Percentiles rank a stretch among this genome's conserved stretches.
These are phyloP conservation scores for Endocarpon pusillum DNA, from an alignment of 495 filamentous ascomycete genomes.

Conservation along the genomic window DNA sequence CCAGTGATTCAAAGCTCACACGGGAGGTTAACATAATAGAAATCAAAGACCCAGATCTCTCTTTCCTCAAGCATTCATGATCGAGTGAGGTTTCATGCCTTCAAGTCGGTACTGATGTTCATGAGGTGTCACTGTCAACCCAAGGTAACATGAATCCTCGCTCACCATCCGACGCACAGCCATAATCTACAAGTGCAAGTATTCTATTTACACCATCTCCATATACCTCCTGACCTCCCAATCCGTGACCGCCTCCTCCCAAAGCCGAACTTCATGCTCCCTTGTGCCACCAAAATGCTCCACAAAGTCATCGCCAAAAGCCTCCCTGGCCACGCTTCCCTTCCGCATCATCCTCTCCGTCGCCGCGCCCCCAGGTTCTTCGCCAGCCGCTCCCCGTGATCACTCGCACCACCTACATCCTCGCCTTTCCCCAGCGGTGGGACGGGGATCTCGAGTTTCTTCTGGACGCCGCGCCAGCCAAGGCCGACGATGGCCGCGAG, in stretches of 20 bases:
- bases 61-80: no score
- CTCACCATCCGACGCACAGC: no score
- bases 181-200: no score
- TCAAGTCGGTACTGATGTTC: no score
- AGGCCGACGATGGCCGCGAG: constrained; percentile 68
- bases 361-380: constrained; percentile 56
- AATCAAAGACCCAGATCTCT: no score
- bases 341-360: constrained; percentile 52
- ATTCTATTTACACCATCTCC: no score
- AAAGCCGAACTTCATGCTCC: constrained; percentile 76
- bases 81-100: no score
- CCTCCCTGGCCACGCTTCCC: constrained; percentile 73
- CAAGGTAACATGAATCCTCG: no score
- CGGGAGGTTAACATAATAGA: no score
- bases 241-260: constrained; percentile 91
- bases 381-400: constrained; percentile 40
- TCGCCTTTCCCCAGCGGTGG: constrained; percentile 73
- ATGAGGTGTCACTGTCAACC: no score
- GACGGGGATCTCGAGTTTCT: constrained; percentile 66
- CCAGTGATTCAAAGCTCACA: no score
- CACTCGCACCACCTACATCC: constrained; percentile 63
- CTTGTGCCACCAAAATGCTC: constrained; percentile 88
- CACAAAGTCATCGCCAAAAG: constrained; percentile 88
- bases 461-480: constrained; percentile 79
- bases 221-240: no score